phyloP scores from a whole-genome alignment of 495 filamentous ascomycete species.

The Penicillium paradoxum region DNA sequence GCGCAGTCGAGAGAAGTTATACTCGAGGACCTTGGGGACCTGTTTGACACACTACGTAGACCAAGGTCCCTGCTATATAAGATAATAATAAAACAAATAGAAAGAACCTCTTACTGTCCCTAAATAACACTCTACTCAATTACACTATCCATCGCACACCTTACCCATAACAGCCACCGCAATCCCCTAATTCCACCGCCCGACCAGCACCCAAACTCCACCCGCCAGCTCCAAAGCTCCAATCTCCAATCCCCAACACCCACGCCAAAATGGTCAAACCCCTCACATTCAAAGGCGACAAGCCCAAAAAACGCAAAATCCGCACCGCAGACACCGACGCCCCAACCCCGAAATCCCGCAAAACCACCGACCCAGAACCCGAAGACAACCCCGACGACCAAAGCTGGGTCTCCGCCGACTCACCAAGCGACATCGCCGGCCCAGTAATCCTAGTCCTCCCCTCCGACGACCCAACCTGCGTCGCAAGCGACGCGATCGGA shows the following conservation, averaged over 20 bases:
- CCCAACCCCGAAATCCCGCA: constrained; percentile 36
- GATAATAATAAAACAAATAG: neutral
- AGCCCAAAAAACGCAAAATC: constrained; percentile 83
- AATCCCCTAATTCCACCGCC: neutral
- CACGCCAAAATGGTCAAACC: constrained; percentile 62
- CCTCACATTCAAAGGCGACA: constrained; percentile 93
- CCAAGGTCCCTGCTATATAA: neutral
- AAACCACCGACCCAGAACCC: constrained; percentile 21
- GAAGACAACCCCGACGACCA: constrained; percentile 57
- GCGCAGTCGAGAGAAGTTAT: neutral
- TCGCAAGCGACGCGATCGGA: constrained; percentile 80
- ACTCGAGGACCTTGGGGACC: constrained; percentile 6
- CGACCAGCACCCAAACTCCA: constrained; percentile 3
- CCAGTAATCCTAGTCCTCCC: constrained; percentile 79
- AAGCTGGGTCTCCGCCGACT: constrained; percentile 86
- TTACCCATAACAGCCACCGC: too few species aligned
- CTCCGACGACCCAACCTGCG: constrained; percentile 58
- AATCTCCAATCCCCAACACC: constrained; percentile 1
- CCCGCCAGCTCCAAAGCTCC: neutral
- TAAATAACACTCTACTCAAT: neutral
- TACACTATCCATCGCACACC: too few species aligned
- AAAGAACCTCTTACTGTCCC: neutral
- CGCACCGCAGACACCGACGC: constrained; percentile 34
- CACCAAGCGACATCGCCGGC: constrained; percentile 68
- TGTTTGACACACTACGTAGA: neutral